Evolutionary conservation across 371 early-diverging fungal genomes (phyloP).

Genomic region (Mortierella sp.): DNA sequence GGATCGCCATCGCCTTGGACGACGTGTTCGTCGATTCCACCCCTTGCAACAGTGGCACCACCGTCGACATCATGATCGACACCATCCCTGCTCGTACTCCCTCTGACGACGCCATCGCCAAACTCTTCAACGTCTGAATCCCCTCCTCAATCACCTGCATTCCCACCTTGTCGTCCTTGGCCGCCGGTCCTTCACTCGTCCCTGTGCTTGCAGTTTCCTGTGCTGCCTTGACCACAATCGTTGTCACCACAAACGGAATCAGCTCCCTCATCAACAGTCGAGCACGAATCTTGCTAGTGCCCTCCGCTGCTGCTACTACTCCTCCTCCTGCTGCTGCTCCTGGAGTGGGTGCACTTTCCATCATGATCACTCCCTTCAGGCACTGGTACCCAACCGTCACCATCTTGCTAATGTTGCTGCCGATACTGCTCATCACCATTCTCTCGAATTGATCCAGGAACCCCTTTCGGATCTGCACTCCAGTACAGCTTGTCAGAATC

Average conservation of each 20-base stretch:
- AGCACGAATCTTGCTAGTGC: conserved; percentile 24
- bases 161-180: conserved; percentile 39
- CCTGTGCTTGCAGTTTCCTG: conserved; percentile 17
- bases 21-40: background rate
- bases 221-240: conserved; percentile 45
- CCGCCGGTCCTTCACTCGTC: background rate
- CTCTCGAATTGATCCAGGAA: conserved; percentile 43
- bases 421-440: conserved; percentile 47
- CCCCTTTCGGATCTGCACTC: conserved; percentile 15
- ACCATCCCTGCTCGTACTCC: conserved; percentile 26
- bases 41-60: conserved; percentile 35
- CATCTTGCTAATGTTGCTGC: conserved; percentile 43
- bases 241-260: conserved; percentile 49
- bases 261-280: conserved; percentile 39
- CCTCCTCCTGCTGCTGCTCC: conserved; percentile 2
- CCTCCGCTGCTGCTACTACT: background rate
- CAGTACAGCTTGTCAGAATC: conserved; percentile 36
- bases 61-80: conserved; percentile 44
- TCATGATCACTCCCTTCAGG: conserved; percentile 31
- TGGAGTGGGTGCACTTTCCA: conserved; percentile 11
- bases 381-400: conserved; percentile 52
- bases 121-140: conserved; percentile 39
- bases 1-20: conserved; percentile 16
- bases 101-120: conserved; percentile 25
- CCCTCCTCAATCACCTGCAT: conserved; percentile 51